Evolutionary conservation across 2,329 filamentous ascomycete genomes (phyloP).

Genomic region (Emmonsiellopsis sp.): DNA sequence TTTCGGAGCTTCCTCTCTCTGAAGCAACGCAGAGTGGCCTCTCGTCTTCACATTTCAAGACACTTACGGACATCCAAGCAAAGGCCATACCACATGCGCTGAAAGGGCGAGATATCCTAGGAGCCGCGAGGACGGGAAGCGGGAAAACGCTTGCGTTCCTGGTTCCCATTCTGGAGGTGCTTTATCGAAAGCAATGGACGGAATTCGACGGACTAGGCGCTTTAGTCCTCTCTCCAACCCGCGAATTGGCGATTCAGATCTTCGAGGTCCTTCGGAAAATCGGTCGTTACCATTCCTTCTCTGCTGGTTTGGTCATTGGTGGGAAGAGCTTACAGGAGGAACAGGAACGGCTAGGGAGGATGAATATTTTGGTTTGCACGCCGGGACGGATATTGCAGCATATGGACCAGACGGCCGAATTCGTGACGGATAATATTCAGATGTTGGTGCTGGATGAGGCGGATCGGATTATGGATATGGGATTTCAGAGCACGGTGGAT

Average conservation of each 20-base stretch:
- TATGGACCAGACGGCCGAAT: constrained; percentile 81
- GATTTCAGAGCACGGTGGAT: constrained; percentile 83
- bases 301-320: constrained; percentile 86
- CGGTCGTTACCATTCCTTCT: constrained; percentile 80
- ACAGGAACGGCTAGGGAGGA: constrained; percentile 70
- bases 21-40: constrained; percentile 70
- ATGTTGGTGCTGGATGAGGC: constrained; percentile 93
- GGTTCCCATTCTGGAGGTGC: constrained; percentile 81
- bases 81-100: constrained; percentile 82
- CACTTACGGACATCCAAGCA: constrained; percentile 82
- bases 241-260: constrained; percentile 92
- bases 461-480: constrained; percentile 96
- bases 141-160: constrained; percentile 94
- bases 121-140: constrained; percentile 89
- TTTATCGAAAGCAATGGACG: constrained; percentile 83
- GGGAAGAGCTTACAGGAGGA: constrained; percentile 86
- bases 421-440: constrained; percentile 84
- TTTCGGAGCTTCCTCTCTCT: constrained; percentile 79
- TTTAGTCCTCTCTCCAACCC: constrained; percentile 84
- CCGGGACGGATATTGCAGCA: constrained; percentile 94
- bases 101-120: constrained; percentile 79
- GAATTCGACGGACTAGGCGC: constrained; percentile 86
- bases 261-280: constrained; percentile 90
- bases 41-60: constrained; percentile 78
- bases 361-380: constrained; percentile 97